Percentiles rank a stretch among this genome's conserved stretches.
Conservation (phyloP, 2,329 filamentous ascomycete genomes). For the Colletotrichum sp. region DNA sequence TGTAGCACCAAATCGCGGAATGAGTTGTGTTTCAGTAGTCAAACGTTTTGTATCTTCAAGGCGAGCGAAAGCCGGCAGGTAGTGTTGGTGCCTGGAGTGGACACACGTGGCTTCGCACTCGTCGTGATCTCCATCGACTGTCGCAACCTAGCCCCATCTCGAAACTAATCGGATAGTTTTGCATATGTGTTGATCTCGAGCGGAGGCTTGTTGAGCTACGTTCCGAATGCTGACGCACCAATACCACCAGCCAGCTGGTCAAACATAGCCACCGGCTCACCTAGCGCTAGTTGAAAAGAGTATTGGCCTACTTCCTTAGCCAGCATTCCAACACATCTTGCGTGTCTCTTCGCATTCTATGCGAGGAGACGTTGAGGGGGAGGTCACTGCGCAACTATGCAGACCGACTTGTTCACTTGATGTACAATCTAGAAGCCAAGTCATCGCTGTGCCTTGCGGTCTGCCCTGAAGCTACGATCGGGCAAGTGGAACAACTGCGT, state of each 20-base stretch:
- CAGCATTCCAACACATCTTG: background rate
- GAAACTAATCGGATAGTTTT: background rate
- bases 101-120: background rate
- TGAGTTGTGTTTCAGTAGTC: too few species aligned
- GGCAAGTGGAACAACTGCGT: background rate
- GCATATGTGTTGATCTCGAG: background rate
- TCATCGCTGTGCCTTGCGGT: background rate
- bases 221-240: background rate
- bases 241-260: too few species aligned
- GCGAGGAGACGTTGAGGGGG: background rate
- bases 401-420: background rate
- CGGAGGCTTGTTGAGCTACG: background rate
- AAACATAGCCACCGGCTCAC: background rate
- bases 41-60: background rate
- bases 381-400: background rate
- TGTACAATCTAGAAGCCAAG: background rate
- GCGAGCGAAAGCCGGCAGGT: background rate
- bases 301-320: background rate
- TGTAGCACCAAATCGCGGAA: too few species aligned
- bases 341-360: background rate
- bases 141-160: background rate
- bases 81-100: background rate
- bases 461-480: background rate
- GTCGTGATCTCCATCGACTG: background rate
- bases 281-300: background rate